A percentile compares a stretch with the other conserved stretches of the same genome.
phyloP scores from a whole-genome alignment of 177 flowering plant species.

The Tripterygium wilfordii region DNA sequence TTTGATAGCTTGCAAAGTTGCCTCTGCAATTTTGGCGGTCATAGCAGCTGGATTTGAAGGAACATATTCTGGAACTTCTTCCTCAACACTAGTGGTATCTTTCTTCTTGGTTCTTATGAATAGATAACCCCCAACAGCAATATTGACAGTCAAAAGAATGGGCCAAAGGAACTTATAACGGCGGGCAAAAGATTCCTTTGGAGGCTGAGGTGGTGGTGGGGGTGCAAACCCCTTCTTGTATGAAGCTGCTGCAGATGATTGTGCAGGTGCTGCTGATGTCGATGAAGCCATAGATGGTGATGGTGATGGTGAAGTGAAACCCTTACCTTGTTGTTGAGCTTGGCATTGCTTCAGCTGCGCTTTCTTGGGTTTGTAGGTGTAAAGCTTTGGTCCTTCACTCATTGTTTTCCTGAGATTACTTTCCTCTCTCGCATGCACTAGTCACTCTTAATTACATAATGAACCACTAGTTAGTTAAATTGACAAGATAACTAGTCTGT shows the following conservation, averaged over 20 bases:
- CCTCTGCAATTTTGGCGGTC: conserved; percentile 14
- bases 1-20: neutral
- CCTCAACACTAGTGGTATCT: conserved; percentile 18
- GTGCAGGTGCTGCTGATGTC: conserved; percentile 4
- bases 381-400: conserved; percentile 61
- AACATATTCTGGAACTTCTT: conserved; percentile 13
- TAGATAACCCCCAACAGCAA: conserved; percentile 29
- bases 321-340: conserved; percentile 17
- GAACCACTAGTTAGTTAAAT: too few species aligned
- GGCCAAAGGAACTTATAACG: conserved; percentile 33
- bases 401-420: too few species aligned
- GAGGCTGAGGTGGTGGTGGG: conserved; percentile 42
- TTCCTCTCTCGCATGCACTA: too few species aligned
- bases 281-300: conserved; percentile 6
- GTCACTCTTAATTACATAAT: too few species aligned
- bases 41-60: conserved; percentile 4
- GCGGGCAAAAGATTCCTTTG: conserved; percentile 7
- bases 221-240: conserved; percentile 26
- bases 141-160: conserved; percentile 25
- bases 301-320: conserved; percentile 23
- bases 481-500: too few species aligned
- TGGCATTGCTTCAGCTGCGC: conserved; percentile 38
- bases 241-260: conserved; percentile 25
- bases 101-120: conserved; percentile 47
- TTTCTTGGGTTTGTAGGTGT: conserved; percentile 62